phyloP scores from a whole-genome alignment of 2,329 filamentous ascomycete genomes.

The Cladosporium sp. region DNA sequence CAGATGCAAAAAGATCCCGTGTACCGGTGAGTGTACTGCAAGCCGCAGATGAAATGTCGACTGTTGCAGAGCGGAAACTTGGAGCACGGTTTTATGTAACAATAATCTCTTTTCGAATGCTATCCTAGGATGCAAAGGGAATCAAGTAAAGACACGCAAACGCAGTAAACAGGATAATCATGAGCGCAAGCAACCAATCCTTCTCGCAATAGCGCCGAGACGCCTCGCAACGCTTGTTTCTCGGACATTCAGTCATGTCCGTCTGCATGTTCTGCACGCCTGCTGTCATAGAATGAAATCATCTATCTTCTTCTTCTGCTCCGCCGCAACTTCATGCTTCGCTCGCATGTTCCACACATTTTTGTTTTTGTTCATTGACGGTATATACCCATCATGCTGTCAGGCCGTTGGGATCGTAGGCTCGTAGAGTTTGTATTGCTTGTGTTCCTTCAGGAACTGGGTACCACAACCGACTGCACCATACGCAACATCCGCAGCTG shows the following conservation, averaged over 20 bases:
- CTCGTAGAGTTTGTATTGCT: slow-evolving; percentile 16
- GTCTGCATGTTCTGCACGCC: slow-evolving; percentile 4
- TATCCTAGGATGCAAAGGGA: slow-evolving; percentile 7
- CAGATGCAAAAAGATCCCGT: background rate
- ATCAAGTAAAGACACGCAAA: slow-evolving; percentile 2
- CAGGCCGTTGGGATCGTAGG: slow-evolving; percentile 19
- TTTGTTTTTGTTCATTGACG: slow-evolving; percentile 12
- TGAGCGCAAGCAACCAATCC: background rate
- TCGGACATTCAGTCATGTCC: background rate
- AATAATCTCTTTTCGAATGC: slow-evolving; percentile 16
- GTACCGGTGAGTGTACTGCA: background rate
- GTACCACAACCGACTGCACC: slow-evolving; percentile 7
- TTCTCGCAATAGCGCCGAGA: slow-evolving; percentile 9
- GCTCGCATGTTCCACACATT: slow-evolving; percentile 2
- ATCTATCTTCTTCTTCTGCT: slow-evolving; percentile 10
- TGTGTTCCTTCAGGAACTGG: slow-evolving; percentile 3
- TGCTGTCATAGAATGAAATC: slow-evolving; percentile 13
- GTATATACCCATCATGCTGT: slow-evolving; percentile 9
- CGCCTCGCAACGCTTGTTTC: slow-evolving; percentile 17
- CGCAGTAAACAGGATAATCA: slow-evolving; percentile 11
- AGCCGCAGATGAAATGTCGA: background rate
- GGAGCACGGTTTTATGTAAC: background rate
- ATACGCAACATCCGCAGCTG: background rate
- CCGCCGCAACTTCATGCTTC: background rate
- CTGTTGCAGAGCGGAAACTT: background rate